Conservation (phyloP, 345 rosid genomes). For the Ailanthus altissimus region DNA sequence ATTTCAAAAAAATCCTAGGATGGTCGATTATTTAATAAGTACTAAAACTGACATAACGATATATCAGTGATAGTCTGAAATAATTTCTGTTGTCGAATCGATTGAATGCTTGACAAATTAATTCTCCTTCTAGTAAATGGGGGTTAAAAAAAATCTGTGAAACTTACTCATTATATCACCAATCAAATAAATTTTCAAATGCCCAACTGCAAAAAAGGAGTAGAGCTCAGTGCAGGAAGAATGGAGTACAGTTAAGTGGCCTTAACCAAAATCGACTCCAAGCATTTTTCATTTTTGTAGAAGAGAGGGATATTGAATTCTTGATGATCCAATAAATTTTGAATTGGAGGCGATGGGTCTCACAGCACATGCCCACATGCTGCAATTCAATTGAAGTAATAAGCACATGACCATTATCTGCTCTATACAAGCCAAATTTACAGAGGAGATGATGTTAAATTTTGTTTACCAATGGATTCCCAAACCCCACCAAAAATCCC, state of each 20-base stretch:
- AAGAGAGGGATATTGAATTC: not conserved
- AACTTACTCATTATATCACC: not conserved
- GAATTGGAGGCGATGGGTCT: not conserved
- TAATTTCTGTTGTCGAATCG: too few relatives aligned
- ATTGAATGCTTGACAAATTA: too few relatives aligned
- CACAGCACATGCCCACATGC: not conserved
- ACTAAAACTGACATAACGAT: not conserved
- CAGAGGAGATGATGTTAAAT: not conserved
- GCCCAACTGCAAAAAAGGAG: not conserved
- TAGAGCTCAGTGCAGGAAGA: not conserved
- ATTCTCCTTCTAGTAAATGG: too few relatives aligned
- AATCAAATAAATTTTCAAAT: not conserved
- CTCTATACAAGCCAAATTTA: not conserved
- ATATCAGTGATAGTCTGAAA: too few relatives aligned
- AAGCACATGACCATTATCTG: not conserved
- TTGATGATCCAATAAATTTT: conserved; percentile 5
- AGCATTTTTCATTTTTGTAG: too few relatives aligned
- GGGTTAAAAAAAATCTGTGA: not conserved
- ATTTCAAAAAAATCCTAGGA: not conserved
- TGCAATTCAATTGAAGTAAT: not conserved
- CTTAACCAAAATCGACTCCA: not conserved
- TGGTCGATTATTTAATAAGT: not conserved
- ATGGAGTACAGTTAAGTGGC: not conserved
- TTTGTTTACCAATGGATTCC: not conserved
- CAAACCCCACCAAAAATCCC: not conserved